Evolutionary conservation across 495 filamentous ascomycete species (phyloP).

Genomic region (Penicillium longicatenatum): DNA sequence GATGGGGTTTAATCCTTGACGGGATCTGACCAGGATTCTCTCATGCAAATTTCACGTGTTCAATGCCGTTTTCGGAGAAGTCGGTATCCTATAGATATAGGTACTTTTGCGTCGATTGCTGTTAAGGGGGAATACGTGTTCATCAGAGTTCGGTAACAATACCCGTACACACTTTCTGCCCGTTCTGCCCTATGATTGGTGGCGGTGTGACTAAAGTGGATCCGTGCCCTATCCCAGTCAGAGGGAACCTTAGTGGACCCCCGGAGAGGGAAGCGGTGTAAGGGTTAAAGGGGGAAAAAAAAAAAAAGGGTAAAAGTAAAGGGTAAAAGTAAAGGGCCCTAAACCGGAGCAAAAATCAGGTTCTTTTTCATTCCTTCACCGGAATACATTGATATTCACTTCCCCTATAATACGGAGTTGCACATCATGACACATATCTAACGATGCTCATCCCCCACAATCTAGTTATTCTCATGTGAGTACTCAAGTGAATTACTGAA

Average conservation of each 20-base stretch:
- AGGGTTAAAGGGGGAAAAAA: neutral
- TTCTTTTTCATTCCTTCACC: neutral
- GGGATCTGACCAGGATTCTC: too few relatives aligned
- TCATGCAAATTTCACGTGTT: too few relatives aligned
- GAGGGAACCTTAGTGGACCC: neutral
- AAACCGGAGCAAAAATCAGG: neutral
- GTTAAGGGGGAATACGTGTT: constrained; percentile 12
- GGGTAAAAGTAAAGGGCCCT: neutral
- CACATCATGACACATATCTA: too few relatives aligned
- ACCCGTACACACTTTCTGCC: constrained; percentile 4
- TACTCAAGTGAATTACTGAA: too few relatives aligned
- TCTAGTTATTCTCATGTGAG: too few relatives aligned
- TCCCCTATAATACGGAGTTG: too few relatives aligned
- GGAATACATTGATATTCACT: neutral
- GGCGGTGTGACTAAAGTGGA: neutral
- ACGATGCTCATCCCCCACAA: too few relatives aligned
- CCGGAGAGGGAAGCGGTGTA: constrained; percentile 14
- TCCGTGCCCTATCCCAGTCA: neutral
- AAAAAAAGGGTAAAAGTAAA: neutral
- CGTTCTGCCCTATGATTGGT: too few relatives aligned
- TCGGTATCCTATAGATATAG: neutral
- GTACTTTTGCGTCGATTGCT: neutral
- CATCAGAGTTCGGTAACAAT: constrained; percentile 18
- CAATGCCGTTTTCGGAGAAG: neutral
- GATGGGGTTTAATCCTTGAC: too few relatives aligned